Base-by-base conservation (phyloP, 2,329 filamentous ascomycete genomes). In the Rhexocercosporidium sp. region DNA sequence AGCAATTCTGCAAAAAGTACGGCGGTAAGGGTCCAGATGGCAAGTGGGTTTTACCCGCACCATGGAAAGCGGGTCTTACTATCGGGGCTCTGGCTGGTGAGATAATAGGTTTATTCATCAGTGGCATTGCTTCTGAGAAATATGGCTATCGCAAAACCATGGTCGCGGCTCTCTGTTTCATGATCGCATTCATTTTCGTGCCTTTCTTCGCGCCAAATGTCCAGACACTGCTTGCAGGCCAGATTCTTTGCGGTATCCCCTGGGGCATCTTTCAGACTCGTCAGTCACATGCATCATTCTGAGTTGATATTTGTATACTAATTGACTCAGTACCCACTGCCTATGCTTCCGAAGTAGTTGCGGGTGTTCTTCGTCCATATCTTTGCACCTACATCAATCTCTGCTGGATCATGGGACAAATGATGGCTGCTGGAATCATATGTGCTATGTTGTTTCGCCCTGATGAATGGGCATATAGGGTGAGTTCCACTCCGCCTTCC, bases 401-500 rank as follows among this genome's bases (percentile, higher is more conserved):
- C 68, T 86, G 84, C 78, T 87, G 84, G 84, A 83, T 75, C 2
- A 70, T 84, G 5, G 82, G 83, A 27, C 82, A 84, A 70, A 73
- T 84, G 57, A 81, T 84, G 62, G 82, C 81, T 25, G 78, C 83
- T 47, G 82, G 81, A 7, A 81, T 84, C 18, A 80, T 84, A 64
- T 80, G 79, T 67, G 75, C 75, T 8, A 79, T 82, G 77, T 70
- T 83, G 29, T 68, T 73, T 29, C 75, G 80, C 9, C 39, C 76
- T 3, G 81, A 81, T 64, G 74, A 84, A 71, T 84, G 82, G 82
- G 79, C 81, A 4, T 84, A 83, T 72, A 77, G 82, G 3, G 61
- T 63, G 53, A 22, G 29, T 16, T 16, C 7, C 25, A 27, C 22
- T 5, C 16, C n/a, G 16, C 12, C 6, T 3, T 20, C 16, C 29